Conservation (phyloP, 1,284 basidiomycete genomes). For the Ustilago bromivora region DNA sequence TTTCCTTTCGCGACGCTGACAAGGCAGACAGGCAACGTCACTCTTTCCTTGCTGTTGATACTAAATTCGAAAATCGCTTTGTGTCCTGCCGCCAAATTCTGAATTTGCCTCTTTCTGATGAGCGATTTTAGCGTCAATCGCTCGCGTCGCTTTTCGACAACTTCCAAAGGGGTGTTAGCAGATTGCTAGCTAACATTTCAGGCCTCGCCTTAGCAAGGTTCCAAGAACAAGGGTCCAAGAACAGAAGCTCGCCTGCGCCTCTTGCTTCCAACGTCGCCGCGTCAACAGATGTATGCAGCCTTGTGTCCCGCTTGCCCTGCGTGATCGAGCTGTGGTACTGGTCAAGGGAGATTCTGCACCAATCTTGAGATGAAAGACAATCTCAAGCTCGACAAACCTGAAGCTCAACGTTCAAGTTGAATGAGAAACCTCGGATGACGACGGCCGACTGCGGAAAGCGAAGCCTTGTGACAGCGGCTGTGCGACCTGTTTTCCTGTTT, state of each 20-base stretch:
- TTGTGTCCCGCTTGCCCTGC: not conserved
- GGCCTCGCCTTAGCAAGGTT: not conserved
- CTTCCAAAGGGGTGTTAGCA: not conserved
- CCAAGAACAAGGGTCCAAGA: not conserved
- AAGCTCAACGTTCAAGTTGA: not conserved
- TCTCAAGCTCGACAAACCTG: not conserved
- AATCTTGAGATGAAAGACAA: not conserved
- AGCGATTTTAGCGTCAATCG: constrained; percentile 4
- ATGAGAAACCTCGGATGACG: too few species aligned
- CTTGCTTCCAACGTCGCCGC: not conserved
- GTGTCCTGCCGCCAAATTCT: constrained; percentile 2
- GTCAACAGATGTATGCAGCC: not conserved
- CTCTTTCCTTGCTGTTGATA: not conserved
- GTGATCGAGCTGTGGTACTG: too few species aligned
- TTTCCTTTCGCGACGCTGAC: not conserved
- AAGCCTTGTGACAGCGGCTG: not conserved
- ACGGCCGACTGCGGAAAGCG: constrained; percentile 6
- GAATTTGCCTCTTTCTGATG: not conserved
- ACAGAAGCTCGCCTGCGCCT: constrained; percentile 6
- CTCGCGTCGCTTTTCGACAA: constrained; percentile 5
- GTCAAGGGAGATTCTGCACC: too few species aligned
- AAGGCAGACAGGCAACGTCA: not conserved
- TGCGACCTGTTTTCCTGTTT: not conserved
- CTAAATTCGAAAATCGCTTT: constrained; percentile 2
- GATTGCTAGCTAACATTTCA: not conserved